Base-by-base conservation (phyloP, 2,329 filamentous ascomycete genomes). In the Chlorencoelia australis region DNA sequence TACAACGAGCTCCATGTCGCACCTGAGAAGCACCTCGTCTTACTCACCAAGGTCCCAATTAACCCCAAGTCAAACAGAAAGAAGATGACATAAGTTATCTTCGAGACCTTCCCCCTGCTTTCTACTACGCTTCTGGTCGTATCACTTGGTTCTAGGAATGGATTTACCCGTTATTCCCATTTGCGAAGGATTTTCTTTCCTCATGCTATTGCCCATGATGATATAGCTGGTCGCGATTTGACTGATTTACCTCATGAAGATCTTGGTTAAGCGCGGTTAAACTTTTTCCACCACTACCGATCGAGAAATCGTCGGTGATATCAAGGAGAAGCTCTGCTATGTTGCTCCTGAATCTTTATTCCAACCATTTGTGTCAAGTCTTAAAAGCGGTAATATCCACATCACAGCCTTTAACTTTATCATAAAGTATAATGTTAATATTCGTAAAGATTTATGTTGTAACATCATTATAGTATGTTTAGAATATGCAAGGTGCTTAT, bases 291-390 rank as follows among this genome's bases (percentile, higher is more conserved):
- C 91, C 72, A 96, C 91, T 46, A 91, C 91, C 67, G 91, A 98
- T 78, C 89, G 91, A 69, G 91, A 96, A 93, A 96, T 96, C 64
- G 89, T 96, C 62, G 89, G 91, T 75, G 91, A 96, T 68, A 96
- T 98, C 78, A 96, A 96, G 83, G 91, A 96, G 82, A 96, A 96
- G 82, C 88, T 96, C 60, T 96, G 91, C 82, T 96, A 96, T 73
- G 91, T 96, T 63, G 91, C 89, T 65, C 91, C 91, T 55, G 91
- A 96, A 75, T 89, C 91, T 68, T 84, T 98, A 59, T 98, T 98
- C 88, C 86, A 95, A 76, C 91, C 91, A 62, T 91, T 83, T 53
- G 89, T 96, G 56, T 75, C 96, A 57, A 91, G 91, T 81, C 88
- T 95, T 60, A 91, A 98, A 73, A 86, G 79, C 67, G 89, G 89